Evolutionary conservation across 176 grass and related monocot species (phyloP).

Genomic region (Juncus effusus): DNA sequence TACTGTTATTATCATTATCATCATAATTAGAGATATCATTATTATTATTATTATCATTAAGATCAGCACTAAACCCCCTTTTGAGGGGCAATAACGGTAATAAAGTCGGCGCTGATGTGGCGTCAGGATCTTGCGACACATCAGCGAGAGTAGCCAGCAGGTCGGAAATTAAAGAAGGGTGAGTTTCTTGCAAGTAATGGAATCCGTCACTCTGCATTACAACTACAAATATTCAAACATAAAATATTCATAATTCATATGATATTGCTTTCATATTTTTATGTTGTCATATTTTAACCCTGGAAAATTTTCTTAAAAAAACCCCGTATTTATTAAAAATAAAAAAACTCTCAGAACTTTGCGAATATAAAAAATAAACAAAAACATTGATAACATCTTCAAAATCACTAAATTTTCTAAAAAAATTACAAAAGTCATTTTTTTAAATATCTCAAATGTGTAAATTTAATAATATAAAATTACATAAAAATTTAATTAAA

Average conservation of each 20-base stretch:
- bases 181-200: conserved; percentile 79
- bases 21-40: conserved; percentile 6
- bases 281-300: neutral
- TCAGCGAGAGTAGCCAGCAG: conserved; percentile 73
- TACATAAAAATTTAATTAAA: too few relatives aligned
- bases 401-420: too few relatives aligned
- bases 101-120: conserved; percentile 1
- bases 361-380: too few relatives aligned
- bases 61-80: conserved; percentile 45
- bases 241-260: too few relatives aligned
- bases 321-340: neutral
- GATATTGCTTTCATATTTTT: neutral
- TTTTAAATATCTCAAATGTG: too few relatives aligned
- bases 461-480: too few relatives aligned
- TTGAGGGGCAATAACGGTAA: conserved; percentile 34
- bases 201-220: conserved; percentile 88
- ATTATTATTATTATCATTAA: conserved; percentile 40
- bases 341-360: too few relatives aligned
- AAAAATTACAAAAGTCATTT: too few relatives aligned
- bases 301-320: neutral
- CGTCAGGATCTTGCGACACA: conserved; percentile 40
- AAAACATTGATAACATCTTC: too few relatives aligned
- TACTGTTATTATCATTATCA: too few relatives aligned
- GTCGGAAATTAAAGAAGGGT: conserved; percentile 65
- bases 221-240: conserved; percentile 39